A percentile compares a stretch with the other conserved stretches of the same genome.
Conservation (phyloP, 306 rosid species). For the Dicorynia guianensis region DNA sequence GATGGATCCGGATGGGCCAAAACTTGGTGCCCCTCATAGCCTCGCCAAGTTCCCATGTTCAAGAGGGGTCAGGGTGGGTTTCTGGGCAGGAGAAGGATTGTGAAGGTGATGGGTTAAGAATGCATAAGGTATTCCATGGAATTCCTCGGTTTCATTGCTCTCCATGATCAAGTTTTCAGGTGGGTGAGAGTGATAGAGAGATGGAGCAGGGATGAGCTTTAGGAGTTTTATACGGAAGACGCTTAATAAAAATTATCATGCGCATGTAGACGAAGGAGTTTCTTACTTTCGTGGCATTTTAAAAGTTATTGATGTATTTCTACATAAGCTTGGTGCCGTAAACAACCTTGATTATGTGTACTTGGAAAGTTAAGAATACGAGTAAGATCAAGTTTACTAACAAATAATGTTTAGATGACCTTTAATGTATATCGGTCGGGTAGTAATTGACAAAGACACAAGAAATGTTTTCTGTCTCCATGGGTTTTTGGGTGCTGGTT, state of each 20-base stretch:
- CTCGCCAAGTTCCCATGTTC: constrained; percentile 42
- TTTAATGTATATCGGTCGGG: constrained; percentile 32
- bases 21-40: constrained; percentile 10
- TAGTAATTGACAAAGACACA: constrained; percentile 37
- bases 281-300: constrained; percentile 36
- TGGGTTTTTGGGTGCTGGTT: too few relatives aligned
- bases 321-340: constrained; percentile 39
- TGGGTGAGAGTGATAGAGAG: constrained; percentile 17
- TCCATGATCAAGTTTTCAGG: constrained; percentile 43
- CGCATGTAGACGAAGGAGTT: constrained; percentile 25
- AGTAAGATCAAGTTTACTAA: constrained; percentile 18
- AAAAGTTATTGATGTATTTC: constrained; percentile 26
- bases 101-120: constrained; percentile 33
- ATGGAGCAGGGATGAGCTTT: constrained; percentile 10
- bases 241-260: constrained; percentile 17
- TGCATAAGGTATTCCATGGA: constrained; percentile 37
- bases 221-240: constrained; percentile 16
- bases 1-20: constrained; percentile 29
- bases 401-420: constrained; percentile 32
- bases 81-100: constrained; percentile 35
- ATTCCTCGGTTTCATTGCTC: constrained; percentile 28
- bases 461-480: too few relatives aligned
- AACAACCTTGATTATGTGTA: constrained; percentile 36
- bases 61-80: constrained; percentile 1
- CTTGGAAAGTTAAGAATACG: constrained; percentile 34